Evolutionary conservation across 345 rosid genomes (phyloP).

Genomic region (Lepidium africanum): DNA sequence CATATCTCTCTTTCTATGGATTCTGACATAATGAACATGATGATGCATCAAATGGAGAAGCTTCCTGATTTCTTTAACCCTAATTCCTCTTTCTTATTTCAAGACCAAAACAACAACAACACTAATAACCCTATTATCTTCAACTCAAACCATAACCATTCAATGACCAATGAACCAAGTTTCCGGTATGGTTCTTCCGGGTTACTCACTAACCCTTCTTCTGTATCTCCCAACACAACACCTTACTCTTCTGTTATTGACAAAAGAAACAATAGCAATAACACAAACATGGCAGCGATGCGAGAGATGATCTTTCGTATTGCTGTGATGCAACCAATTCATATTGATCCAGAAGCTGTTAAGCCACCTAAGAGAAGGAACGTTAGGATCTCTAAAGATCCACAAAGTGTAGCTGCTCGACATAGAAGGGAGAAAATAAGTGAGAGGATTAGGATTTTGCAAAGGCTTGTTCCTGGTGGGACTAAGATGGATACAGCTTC

Average conservation of each 20-base stretch:
- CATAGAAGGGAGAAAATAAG: constrained; percentile 84
- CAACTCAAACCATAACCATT: constrained; percentile 23
- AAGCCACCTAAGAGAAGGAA: constrained; percentile 85
- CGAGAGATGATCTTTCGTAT: constrained; percentile 81
- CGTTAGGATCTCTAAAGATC: constrained; percentile 90
- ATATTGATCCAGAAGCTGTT: constrained; percentile 73
- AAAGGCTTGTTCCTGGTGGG: constrained; percentile 97
- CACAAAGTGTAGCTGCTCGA: constrained; percentile 89
- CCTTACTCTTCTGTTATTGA: constrained; percentile 25
- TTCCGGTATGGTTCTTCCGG: constrained; percentile 24
- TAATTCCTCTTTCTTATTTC: constrained; percentile 4
- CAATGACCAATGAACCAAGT: constrained; percentile 18
- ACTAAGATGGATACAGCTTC: constrained; percentile 96
- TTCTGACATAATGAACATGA: constrained; percentile 43
- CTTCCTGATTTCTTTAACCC: constrained; percentile 46
- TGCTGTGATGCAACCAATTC: constrained; percentile 87
- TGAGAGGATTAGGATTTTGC: constrained; percentile 83
- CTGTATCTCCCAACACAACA: constrained; percentile 6
- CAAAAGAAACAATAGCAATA: constrained; percentile 30
- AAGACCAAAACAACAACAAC: constrained; percentile 18
- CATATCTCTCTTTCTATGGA: constrained; percentile 21
- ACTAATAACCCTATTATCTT: constrained; percentile 17
- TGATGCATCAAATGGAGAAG: constrained; percentile 65
- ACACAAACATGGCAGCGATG: constrained; percentile 54
- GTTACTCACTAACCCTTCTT: constrained; percentile 14